These are phyloP conservation scores for Xylaria multiplex DNA, from an alignment of 2,329 filamentous ascomycete genomes.

Conservation along the genomic window DNA sequence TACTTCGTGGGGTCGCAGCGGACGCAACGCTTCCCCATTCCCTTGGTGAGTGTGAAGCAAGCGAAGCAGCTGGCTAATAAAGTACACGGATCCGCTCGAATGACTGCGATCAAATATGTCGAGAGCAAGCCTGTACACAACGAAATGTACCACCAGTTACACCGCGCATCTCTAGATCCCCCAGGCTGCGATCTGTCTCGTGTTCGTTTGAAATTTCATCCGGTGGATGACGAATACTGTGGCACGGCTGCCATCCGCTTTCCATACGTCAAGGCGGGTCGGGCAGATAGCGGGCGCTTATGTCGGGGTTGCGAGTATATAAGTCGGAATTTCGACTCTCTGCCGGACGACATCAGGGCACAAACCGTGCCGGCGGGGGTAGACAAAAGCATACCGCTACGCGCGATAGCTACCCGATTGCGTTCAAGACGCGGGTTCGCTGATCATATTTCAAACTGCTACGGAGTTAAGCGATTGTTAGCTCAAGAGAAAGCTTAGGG, in stretches of 20 bases:
- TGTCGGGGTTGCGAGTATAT: conserved; percentile 43
- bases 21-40: conserved; percentile 37
- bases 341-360: conserved; percentile 18
- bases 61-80: conserved; percentile 44
- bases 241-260: conserved; percentile 45
- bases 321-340: conserved; percentile 1
- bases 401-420: conserved; percentile 37
- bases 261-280: conserved; percentile 39
- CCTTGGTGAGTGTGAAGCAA: conserved; percentile 45
- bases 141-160: conserved; percentile 36
- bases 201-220: conserved; percentile 34
- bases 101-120: conserved; percentile 22
- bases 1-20: conserved; percentile 39
- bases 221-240: conserved; percentile 41
- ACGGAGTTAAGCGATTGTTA: conserved; percentile 35
- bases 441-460: conserved; percentile 41
- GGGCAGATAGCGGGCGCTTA: conserved; percentile 38
- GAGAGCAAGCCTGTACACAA: conserved; percentile 22
- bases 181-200: conserved; percentile 41
- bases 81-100: conserved; percentile 41
- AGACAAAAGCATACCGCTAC: background rate
- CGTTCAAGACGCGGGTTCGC: conserved; percentile 39
- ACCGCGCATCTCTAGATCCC: conserved; percentile 39
- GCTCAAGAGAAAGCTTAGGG: background rate
- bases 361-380: conserved; percentile 8